Evolutionary conservation across 345 rosid genomes (phyloP).

Genomic region (Syzygium grande): DNA sequence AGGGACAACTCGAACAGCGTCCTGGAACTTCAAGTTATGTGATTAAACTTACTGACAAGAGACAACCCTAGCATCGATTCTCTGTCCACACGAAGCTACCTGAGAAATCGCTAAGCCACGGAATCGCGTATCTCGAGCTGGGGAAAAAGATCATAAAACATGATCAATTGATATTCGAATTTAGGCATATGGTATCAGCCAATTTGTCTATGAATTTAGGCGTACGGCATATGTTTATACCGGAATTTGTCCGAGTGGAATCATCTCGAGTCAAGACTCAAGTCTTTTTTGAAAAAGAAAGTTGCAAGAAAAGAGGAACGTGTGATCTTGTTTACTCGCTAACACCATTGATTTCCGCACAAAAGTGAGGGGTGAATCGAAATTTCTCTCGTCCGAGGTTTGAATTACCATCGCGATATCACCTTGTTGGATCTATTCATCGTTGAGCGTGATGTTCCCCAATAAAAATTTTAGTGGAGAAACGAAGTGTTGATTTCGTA

Average conservation of each 20-base stretch:
- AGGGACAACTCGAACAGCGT: not conserved
- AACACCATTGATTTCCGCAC: not conserved
- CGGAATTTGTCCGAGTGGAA: accelerated
- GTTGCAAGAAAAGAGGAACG: not conserved
- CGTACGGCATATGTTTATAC: not conserved
- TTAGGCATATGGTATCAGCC: not conserved
- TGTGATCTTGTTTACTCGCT: too few species aligned
- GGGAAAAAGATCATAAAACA: not conserved
- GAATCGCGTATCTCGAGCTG: not conserved
- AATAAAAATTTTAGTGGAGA: not conserved
- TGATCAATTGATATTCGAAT: not conserved
- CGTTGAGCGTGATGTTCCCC: not conserved
- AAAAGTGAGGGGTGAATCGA: accelerated
- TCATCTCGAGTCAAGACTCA: not conserved
- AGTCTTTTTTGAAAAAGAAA: not conserved
- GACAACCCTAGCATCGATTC: not conserved
- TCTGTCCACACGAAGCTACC: not conserved
- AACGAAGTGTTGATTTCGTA: not conserved
- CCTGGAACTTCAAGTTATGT: not conserved
- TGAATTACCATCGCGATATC: not conserved
- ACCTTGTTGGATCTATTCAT: not conserved
- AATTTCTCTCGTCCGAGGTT: not conserved
- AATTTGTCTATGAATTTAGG: not conserved
- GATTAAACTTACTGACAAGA: not conserved
- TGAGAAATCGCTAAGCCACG: not conserved